Evolutionary conservation across 2,329 filamentous ascomycete species (phyloP), one percentile per base, ranked within the genome.

Genomic region (Cytospora piceae): DNA sequence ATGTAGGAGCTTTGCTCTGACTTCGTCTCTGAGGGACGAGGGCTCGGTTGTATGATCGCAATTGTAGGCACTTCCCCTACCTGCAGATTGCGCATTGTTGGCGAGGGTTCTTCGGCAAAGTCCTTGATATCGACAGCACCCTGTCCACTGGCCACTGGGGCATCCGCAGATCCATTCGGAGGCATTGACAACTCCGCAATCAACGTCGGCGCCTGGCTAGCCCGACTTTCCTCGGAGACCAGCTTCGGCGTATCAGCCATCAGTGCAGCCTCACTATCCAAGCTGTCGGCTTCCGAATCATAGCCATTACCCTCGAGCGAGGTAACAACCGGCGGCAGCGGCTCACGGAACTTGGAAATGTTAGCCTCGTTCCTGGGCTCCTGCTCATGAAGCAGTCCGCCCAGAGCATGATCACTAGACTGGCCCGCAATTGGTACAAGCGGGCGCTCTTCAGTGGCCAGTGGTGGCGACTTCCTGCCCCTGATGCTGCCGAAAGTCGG

Each of bases 401-500:
- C 89, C 62, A 89, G 76, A 3, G 80, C 82, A 69, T 85, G 81
- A 70, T 92, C 89, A 66, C 77, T 87, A 4, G 89, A 90, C 51
- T 80, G 77, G 3, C 82, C 83, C n/a, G 82, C 62, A 20, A 37
- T 29, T 67, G 72, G 42, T 68, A 71, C 54, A 56, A 89, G 77
- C 0, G 84, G 81, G 2, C 87, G 80, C 71, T 89, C 89, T 24
- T 82, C 78, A 49, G 83, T 78, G 0, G 86, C 87, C n/a, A 81
- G 76, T 49, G 82, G 78, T 0, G 77, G 71, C 58, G 86, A 73
- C 69, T 87, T 87, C 75, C 85, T 87, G 32, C 88, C 86, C 27
- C 89, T 83, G 27, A 94, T 82, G 72, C 91, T 93, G 22, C 90
- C 90, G 74, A 94, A 94, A 1, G 84, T 89, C 1, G 91, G 91